Percentiles rank a stretch among this genome's conserved stretches.
phyloP scores from a whole-genome alignment of 2,329 filamentous ascomycete genomes.

The Chaetomiaceae sp. region DNA sequence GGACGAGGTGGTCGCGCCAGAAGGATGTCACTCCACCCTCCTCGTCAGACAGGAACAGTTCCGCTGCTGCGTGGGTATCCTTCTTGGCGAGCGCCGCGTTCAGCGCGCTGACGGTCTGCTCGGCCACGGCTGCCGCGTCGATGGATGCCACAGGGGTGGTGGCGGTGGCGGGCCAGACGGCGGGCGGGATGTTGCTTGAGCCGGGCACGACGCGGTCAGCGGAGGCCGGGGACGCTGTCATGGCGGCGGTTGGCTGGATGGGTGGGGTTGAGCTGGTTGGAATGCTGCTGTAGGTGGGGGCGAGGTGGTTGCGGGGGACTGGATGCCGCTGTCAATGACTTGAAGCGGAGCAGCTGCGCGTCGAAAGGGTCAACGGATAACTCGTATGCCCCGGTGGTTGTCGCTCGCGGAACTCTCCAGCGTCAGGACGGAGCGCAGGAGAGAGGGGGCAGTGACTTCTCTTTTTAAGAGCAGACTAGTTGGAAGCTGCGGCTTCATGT shows the following conservation, averaged over 20 bases:
- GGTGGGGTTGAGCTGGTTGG: too few relatives aligned
- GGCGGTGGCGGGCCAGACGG: slow-evolving; percentile 35
- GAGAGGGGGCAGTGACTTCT: too few relatives aligned
- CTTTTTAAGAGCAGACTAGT: too few relatives aligned
- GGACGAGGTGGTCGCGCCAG: slow-evolving; percentile 53
- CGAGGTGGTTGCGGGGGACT: too few relatives aligned
- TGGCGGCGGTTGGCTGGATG: not conserved
- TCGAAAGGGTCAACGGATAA: too few relatives aligned
- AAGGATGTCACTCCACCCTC: slow-evolving; percentile 26
- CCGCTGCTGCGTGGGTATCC: slow-evolving; percentile 30
- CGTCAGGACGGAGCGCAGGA: too few relatives aligned
- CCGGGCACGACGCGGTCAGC: slow-evolving; percentile 30
- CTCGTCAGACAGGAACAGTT: slow-evolving; percentile 41
- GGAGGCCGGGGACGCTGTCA: slow-evolving; percentile 15
- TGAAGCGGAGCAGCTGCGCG: too few relatives aligned
- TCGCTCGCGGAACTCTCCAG: too few relatives aligned
- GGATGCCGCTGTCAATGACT: too few relatives aligned
- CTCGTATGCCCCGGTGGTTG: too few relatives aligned
- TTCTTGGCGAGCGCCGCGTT: slow-evolving; percentile 33
- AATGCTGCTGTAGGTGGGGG: too few relatives aligned
- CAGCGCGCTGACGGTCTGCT: slow-evolving; percentile 31
- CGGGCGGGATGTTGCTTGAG: slow-evolving; percentile 34
- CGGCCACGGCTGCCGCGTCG: slow-evolving; percentile 34
- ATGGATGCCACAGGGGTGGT: slow-evolving; percentile 25
- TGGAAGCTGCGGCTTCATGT: too few relatives aligned